Percentiles rank a stretch among this genome's conserved stretches.
phyloP scores from a whole-genome alignment of 768 basidiomycete genomes.

The Boletellus sp. region DNA sequence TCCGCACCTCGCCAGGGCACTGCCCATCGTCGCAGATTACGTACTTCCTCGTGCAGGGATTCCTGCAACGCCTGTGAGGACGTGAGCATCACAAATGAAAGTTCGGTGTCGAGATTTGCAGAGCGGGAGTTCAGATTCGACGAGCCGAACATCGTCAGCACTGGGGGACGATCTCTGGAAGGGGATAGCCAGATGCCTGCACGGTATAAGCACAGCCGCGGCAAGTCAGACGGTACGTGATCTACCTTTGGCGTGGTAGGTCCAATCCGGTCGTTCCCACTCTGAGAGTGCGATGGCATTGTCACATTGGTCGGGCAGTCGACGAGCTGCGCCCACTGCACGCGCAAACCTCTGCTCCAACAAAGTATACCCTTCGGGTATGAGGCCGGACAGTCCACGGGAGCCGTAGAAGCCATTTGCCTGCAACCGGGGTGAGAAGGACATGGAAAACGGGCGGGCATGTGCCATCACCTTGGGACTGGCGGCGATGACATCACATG shows the following conservation, averaged over 20 bases:
- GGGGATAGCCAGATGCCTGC: conserved; percentile 85
- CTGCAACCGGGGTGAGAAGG: conserved; percentile 38
- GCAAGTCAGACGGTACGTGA: background rate
- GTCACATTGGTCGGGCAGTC: conserved; percentile 24
- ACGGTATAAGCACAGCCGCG: background rate
- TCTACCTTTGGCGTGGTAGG: conserved; percentile 96
- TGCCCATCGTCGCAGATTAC: conserved; percentile 46
- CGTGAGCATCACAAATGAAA: conserved; percentile 81
- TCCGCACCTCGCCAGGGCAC: conserved; percentile 56
- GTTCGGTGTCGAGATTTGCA: conserved; percentile 84
- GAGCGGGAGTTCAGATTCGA: conserved; percentile 94
- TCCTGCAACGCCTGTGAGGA: conserved; percentile 50
- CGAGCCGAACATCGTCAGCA: conserved; percentile 86
- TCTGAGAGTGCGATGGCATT: conserved; percentile 71
- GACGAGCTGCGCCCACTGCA: conserved; percentile 50
- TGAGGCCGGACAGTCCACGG: conserved; percentile 82
- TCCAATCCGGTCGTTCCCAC: conserved; percentile 90
- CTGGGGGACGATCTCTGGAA: conserved; percentile 44
- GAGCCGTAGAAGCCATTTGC: conserved; percentile 96
- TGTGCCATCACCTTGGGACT: conserved; percentile 66
- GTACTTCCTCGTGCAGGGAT: conserved; percentile 52
- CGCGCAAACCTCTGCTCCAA: conserved; percentile 82
- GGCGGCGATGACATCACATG: conserved; percentile 76
- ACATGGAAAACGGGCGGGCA: background rate
- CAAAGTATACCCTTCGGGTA: conserved; percentile 93